Base-by-base conservation (phyloP, 228 moss, liverwort and hornwort species). In the Sphagnum fallax region DNA sequence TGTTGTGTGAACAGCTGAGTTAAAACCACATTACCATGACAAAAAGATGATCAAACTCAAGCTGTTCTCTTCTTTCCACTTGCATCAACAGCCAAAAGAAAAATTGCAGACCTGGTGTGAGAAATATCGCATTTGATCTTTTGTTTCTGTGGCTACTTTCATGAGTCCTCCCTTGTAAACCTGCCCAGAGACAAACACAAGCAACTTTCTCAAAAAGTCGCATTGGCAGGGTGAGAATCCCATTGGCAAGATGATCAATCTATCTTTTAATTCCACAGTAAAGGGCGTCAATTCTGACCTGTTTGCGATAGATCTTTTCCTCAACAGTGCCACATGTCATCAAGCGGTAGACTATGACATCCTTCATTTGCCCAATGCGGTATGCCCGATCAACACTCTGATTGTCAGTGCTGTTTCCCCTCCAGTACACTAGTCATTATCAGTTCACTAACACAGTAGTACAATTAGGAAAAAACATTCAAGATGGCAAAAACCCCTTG, bases 371-470 rank as follows among this genome's bases (percentile, higher is more conserved):
- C 53, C 98, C 98, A 61, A 98, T 98, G 6, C 98, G 98, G 65
- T 98, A 98, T 9, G 98, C 98, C 58, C 98, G 87, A 79, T 98
- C 98, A 10, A 98, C 98, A 74, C 98, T 98, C 83, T 98, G 98
- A 68, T 98, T 98, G 75, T 98, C 98, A 72, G 83, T 85, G 66
- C 97, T 98, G 77, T 62, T 62, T 47, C 10, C 52, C 67, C 49
- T 18, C 9, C 65, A 52, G 32, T 2, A 32, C 2, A 32, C 32
- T 32, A 32, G 32, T 32, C 32, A 32, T 32, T 53, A 32, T n/a
- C 52, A 68, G 5, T 14, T 14, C 32, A 32, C 32, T 32, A 32
- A 32, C 32, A 32, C 32, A 32, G 32, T 32, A 32, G 10, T 6
- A 51, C 47, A 65, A 9, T 16, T 14, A 47, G 6, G 47, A 65